These are phyloP conservation scores for Dioscorea alata DNA, from an alignment of 106 monocot genomes.

Conservation along the genomic window DNA sequence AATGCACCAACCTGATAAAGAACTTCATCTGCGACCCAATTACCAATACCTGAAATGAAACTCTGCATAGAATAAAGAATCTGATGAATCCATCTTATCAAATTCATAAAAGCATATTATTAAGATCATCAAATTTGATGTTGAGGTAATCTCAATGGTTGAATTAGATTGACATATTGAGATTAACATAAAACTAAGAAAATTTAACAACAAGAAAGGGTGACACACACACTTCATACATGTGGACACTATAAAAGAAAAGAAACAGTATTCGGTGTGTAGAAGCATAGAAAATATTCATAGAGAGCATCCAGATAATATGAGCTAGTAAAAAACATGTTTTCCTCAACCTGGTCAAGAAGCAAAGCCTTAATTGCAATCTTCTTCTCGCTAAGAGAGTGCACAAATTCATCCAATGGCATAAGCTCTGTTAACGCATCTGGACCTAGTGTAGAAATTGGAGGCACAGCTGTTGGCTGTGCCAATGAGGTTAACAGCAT, in stretches of 20 bases:
- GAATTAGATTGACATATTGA: not conserved
- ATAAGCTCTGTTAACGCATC: slow-evolving; percentile 88
- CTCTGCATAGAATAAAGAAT: slow-evolving; percentile 38
- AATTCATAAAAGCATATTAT: not conserved
- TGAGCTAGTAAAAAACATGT: not conserved
- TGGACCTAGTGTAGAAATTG: slow-evolving; percentile 92
- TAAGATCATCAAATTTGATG: not conserved
- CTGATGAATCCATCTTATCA: not conserved
- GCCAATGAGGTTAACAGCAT: slow-evolving; percentile 3
- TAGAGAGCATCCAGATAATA: not conserved
- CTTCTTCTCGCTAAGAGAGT: slow-evolving; percentile 59
- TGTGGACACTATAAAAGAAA: not conserved
- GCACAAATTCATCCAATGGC: slow-evolving; percentile 50
- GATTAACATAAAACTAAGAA: not conserved
- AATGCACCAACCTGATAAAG: slow-evolving; percentile 75
- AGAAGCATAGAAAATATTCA: not conserved
- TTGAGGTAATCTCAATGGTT: not conserved
- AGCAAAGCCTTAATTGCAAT: slow-evolving; percentile 77
- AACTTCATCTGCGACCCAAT: slow-evolving; percentile 99
- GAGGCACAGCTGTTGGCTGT: slow-evolving; percentile 74
- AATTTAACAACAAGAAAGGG: not conserved
- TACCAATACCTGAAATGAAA: slow-evolving; percentile 91
- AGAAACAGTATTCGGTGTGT: not conserved
- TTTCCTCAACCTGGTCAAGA: slow-evolving; percentile 71
- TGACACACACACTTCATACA: too few relatives aligned